phyloP scores from a whole-genome alignment of 805 yeast genomes.

The Hanseniaspora taiwanica region DNA sequence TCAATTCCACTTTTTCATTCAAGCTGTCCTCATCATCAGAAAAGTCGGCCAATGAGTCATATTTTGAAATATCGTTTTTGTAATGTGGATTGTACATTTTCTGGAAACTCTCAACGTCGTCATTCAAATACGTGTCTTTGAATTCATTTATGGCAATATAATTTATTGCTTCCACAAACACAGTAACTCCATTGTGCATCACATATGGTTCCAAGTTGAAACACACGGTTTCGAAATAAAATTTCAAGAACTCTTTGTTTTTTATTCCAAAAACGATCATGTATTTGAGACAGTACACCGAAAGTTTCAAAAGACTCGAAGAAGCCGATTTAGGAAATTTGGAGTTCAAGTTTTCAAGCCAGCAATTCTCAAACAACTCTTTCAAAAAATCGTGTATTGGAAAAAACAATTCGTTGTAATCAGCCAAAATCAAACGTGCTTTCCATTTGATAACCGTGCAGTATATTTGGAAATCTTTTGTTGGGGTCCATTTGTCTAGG shows the following conservation, averaged over 20 bases:
- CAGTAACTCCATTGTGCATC: constrained; percentile 33
- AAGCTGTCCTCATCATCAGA: constrained; percentile 5
- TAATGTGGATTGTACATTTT: constrained; percentile 14
- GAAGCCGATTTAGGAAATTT: neutral
- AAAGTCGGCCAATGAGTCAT: constrained; percentile 2
- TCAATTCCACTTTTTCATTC: constrained; percentile 3
- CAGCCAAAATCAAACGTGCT: constrained; percentile 18
- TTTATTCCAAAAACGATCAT: constrained; percentile 58
- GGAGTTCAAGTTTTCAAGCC: neutral
- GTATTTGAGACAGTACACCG: constrained; percentile 60
- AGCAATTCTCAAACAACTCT: constrained; percentile 2
- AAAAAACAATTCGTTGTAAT: constrained; percentile 2
- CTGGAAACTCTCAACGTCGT: constrained; percentile 36
- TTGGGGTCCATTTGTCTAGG: constrained; percentile 79
- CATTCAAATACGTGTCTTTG: constrained; percentile 44
- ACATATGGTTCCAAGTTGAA: constrained; percentile 44
- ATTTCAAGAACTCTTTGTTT: constrained; percentile 44
- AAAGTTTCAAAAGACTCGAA: constrained; percentile 24
- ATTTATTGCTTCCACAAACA: constrained; percentile 43
- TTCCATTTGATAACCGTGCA: constrained; percentile 39
- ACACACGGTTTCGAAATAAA: constrained; percentile 43
- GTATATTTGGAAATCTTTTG: constrained; percentile 34
- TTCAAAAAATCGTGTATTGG: constrained; percentile 2
- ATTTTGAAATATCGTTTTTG: constrained; percentile 5
- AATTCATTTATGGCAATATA: constrained; percentile 55